Percentiles rank a stretch among this genome's conserved stretches.
Evolutionary conservation across 148 eudicot genomes (phyloP).

Genomic region (Rhododendron griersonianum): DNA sequence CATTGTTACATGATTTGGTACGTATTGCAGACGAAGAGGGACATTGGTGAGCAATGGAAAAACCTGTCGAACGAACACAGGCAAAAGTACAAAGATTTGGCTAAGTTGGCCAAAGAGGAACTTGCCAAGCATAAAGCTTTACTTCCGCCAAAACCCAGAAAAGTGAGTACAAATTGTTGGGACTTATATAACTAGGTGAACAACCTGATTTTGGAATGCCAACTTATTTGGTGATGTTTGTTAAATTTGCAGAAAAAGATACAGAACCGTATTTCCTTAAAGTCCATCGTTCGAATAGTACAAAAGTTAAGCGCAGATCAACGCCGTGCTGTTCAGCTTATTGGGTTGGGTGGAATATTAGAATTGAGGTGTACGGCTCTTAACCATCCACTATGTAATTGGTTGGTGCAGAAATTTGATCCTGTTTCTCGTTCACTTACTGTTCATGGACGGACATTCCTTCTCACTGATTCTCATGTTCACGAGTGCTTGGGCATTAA

Average conservation of each 20-base stretch:
- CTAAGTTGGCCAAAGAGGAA: background rate
- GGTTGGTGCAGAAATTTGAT: background rate
- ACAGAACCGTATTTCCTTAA: background rate
- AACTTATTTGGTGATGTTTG: too few relatives aligned
- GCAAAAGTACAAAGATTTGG: background rate
- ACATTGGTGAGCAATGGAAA: background rate
- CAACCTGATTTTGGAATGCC: background rate
- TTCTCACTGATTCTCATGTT: background rate
- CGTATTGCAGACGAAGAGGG: background rate
- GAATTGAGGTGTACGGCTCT: background rate
- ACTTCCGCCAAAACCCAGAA: background rate
- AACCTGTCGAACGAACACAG: background rate
- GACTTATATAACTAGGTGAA: too few relatives aligned
- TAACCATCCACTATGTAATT: background rate
- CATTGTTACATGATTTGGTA: too few relatives aligned
- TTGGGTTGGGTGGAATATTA: background rate
- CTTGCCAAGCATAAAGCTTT: background rate
- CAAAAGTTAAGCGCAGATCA: background rate
- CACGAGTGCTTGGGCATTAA: background rate
- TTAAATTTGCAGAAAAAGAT: background rate
- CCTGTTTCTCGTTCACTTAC: background rate
- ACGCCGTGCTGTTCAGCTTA: background rate
- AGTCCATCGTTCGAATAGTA: background rate
- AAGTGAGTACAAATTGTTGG: background rate
- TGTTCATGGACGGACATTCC: background rate